Conservation (phyloP, 495 filamentous ascomycete genomes). For the Parmelia sp. region DNA sequence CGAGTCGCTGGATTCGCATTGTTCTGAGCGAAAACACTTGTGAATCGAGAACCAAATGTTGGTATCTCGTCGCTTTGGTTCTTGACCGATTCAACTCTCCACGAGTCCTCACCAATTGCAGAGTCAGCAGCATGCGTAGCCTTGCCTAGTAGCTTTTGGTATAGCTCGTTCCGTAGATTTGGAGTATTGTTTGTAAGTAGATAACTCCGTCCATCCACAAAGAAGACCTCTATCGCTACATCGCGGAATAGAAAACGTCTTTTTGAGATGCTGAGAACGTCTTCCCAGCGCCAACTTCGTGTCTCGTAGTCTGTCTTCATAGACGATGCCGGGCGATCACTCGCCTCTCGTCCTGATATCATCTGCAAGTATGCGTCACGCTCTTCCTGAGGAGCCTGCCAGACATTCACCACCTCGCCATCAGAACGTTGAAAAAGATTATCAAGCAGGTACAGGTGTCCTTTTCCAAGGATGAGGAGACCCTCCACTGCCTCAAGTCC, state of each 20-base stretch:
- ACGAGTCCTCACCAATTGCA: constrained; percentile 61
- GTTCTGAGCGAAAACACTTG: constrained; percentile 79
- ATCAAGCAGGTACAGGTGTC: constrained; percentile 87
- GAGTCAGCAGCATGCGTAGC: constrained; percentile 67
- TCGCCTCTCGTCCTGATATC: constrained; percentile 71
- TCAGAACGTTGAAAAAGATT: constrained; percentile 90
- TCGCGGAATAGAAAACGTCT: constrained; percentile 91
- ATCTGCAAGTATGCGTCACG: constrained; percentile 92
- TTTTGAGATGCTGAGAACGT: constrained; percentile 95
- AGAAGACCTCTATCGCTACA: constrained; percentile 92
- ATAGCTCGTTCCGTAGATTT: constrained; percentile 68
- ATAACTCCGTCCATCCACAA: constrained; percentile 92
- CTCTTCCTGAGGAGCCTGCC: constrained; percentile 87
- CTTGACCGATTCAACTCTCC: constrained; percentile 79
- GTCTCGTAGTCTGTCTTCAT: constrained; percentile 64
- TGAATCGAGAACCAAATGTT: constrained; percentile 83
- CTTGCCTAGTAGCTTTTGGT: constrained; percentile 62
- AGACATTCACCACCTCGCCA: constrained; percentile 92
- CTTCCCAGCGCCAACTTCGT: constrained; percentile 87
- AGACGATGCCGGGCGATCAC: constrained; percentile 47
- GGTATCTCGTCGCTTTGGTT: constrained; percentile 76
- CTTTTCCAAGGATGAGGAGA: constrained; percentile 86
- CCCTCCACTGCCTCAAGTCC: constrained; percentile 90
- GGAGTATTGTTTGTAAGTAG: constrained; percentile 75
- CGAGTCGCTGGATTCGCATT: constrained; percentile 74